Evolutionary conservation across 345 rosid species (phyloP), one percentile per base, ranked within the genome.

Genomic region (Erysimum cheiranthoides): DNA sequence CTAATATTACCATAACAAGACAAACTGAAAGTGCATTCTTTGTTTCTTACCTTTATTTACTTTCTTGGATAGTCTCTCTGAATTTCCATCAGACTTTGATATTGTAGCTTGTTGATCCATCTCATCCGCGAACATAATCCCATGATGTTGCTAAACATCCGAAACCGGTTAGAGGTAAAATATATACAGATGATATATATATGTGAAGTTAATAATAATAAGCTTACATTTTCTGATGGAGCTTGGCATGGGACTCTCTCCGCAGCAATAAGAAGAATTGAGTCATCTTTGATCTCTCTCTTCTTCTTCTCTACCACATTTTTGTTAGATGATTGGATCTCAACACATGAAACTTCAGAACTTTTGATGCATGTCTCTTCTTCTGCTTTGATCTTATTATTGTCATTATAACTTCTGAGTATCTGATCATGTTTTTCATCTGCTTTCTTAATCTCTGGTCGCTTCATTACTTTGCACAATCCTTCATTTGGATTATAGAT

Each of bases 211-310:
- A 76, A 58, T 6, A 47, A 51, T 59, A 36, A 46, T 61, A 66
- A 49, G 52, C 89, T 88, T 86, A 93, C 98, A 27, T 66, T 76
- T 52, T 78, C 84, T 46, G 54, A 57, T 34, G 77, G 51, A 72
- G 53, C 76, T 73, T 68, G 78, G 43, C 63, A 79, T 73, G 69
- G 76, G 61, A 69, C 53, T 70, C 78, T 81, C 39, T 78, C 59
- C 6, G 68, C 65, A 35, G 66, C 59, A 3, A 77, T 71, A 30
- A 78, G 70, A n/a, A 73, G 43, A 38, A 52, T 66, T 35, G 89
- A 66, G 71, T 75, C 79, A 46, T 85, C 62, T 59, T 68, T 77
- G 64, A 78, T 70, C 70, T 34, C 80, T 78, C 59, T 82, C 62
- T 76, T 78, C 62, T 76, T 78, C 9, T 71, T 79, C 63, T 74